Base-by-base conservation (phyloP, 2,329 filamentous ascomycete species). In the Colletotrichum sp. region DNA sequence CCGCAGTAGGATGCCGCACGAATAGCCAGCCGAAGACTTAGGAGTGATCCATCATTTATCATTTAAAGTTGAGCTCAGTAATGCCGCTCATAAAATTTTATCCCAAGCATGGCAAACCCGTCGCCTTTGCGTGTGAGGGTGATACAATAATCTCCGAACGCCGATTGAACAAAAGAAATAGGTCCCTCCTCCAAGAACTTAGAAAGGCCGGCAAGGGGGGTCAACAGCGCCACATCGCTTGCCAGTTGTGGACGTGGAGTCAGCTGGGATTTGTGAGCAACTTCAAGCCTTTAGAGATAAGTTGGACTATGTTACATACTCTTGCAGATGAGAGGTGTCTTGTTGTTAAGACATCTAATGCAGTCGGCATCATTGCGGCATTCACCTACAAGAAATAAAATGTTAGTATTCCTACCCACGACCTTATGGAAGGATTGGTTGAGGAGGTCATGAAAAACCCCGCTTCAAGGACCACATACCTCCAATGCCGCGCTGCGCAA, bases 301-400 rank as follows among this genome's bases (percentile, higher is more conserved):
- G 19, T 15, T 15, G 11, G 22, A 25, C 4, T 2, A 4, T 25
- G n/a, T 22, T 32, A 34, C 44, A 32, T 72, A 69, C 64, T 72
- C 19, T 69, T 72, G 55, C 70, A 72, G 22, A 72, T 29, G 7
- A 72, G 55, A 6, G 70, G 70, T 8, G 63, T 72, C 16, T 32
- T 27, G 22, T 30, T 39, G 15, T 32, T 29, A 3, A 72, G 52
- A 29, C 70, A 72, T 52, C 70, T 29, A 6, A 72, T 72, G 36
- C 63, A 69, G 6, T 69, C 63, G 15, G 16, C 34, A 16, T 72
- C 70, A n/a, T 62, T 36, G 1, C 52, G 29, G 29, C 64, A 72
- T 62, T 69, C 64, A 1, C 64, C 64, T 72, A 5, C 9, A 11
- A 44, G 39, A 44, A 44, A 27, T 4, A 16, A 8, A 52, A 25